Evolutionary conservation across 2,329 filamentous ascomycete species (phyloP).

Genomic region (Coniochaeta pulveracea): DNA sequence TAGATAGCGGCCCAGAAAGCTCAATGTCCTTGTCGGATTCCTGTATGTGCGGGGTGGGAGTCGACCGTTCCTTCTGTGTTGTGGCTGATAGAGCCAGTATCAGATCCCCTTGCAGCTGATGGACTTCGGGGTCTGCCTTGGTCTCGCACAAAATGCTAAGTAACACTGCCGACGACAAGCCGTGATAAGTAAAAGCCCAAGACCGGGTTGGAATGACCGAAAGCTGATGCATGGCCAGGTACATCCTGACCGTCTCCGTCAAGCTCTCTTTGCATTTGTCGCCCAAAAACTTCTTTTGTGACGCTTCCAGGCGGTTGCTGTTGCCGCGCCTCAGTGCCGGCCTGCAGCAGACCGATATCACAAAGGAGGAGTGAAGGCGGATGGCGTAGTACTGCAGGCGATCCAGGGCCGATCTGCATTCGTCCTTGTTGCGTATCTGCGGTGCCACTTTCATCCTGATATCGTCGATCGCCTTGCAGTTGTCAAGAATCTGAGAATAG

Average conservation of each 20-base stretch:
- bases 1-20: conserved; percentile 47
- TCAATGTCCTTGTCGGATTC: conserved; percentile 50
- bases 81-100: conserved; percentile 53
- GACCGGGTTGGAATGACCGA: conserved; percentile 55
- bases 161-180: conserved; percentile 52
- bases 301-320: conserved; percentile 32
- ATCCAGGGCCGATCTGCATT: conserved; percentile 53
- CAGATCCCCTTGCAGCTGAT: conserved; percentile 51
- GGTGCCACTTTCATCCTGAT: conserved; percentile 35
- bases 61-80: conserved; percentile 48
- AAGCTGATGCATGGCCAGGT: conserved; percentile 56
- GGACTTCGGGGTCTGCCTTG: conserved; percentile 50
- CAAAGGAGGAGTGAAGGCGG: conserved; percentile 53
- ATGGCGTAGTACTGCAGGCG: conserved; percentile 53
- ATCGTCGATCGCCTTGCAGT: conserved; percentile 43
- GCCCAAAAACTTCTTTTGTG: conserved; percentile 43
- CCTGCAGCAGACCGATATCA: conserved; percentile 53
- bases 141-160: conserved; percentile 53
- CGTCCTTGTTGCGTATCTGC: conserved; percentile 46
- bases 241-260: conserved; percentile 57
- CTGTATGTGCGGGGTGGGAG: conserved; percentile 39
- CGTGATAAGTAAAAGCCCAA: conserved; percentile 59
- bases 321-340: conserved; percentile 45
- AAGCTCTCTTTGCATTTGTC: conserved; percentile 51
- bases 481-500: conserved; percentile 44